These are phyloP conservation scores for Linnemannia zychae DNA, from an alignment of 192 early-diverging fungal genomes.

Conservation along the genomic window DNA sequence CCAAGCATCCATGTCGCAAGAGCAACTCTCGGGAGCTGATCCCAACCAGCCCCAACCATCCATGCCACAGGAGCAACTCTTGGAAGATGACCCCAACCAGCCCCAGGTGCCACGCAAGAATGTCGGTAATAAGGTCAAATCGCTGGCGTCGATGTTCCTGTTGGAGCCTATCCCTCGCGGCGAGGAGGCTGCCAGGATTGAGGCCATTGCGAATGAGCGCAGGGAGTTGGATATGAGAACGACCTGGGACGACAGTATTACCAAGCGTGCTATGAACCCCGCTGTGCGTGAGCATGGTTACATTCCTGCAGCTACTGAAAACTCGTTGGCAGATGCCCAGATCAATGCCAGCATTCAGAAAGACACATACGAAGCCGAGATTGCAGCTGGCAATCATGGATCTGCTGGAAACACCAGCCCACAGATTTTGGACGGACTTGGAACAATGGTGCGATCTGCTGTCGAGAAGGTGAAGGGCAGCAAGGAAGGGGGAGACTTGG, in stretches of 20 bases:
- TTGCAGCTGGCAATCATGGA: neutral
- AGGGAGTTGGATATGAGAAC: conserved; percentile 13
- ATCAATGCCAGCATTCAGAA: conserved; percentile 16
- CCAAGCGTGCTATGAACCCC: conserved; percentile 39
- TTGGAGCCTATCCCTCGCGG: conserved; percentile 37
- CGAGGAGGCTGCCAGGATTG: conserved; percentile 32
- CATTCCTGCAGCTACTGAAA: conserved; percentile 39
- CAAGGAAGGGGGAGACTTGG: conserved; percentile 26
- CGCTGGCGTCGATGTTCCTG: conserved; percentile 28
- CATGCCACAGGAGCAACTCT: neutral
- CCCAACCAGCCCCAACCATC: neutral
- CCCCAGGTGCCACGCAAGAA: neutral
- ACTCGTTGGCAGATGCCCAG: conserved; percentile 18
- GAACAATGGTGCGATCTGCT: conserved; percentile 11
- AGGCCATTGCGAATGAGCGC: conserved; percentile 28
- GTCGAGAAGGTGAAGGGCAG: conserved; percentile 34
- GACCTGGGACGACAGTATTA: conserved; percentile 55
- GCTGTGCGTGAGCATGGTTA: conserved; percentile 37
- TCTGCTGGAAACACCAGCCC: conserved; percentile 9
- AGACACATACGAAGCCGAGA: conserved; percentile 30
- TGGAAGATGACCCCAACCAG: neutral
- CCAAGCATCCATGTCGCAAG: neutral
- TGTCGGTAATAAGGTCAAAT: neutral
- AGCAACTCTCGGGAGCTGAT: neutral
- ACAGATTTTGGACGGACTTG: conserved; percentile 19